Percentiles rank a stretch among this genome's conserved stretches.
Evolutionary conservation across 176 grass and related monocot genomes (phyloP).

Genomic region (Hordeum vulgare): MorexV3_pseudomolecules_assembly NC_058522.1:535817121-535817620

Average conservation of each 20-base stretch:
- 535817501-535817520: constrained; percentile 92
- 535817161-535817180: background rate
- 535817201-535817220: background rate
- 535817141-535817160: background rate
- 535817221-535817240: background rate
- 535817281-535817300: background rate
- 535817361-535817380: background rate
- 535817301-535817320: background rate
- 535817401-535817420: background rate
- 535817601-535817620: constrained; percentile 88
- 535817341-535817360: background rate
- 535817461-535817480: constrained; percentile 74
- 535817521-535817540: constrained; percentile 92
- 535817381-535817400: background rate
- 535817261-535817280: background rate
- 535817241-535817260: background rate
- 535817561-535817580: constrained; percentile 94
- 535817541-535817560: constrained; percentile 97
- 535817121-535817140: background rate
- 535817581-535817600: constrained; percentile 86
- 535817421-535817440: background rate
- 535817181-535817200: background rate
- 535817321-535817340: background rate
- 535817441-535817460: background rate
- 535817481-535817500: constrained; percentile 97